Evolutionary conservation across 176 grass and related monocot genomes (phyloP).

Genomic region (Hsuehochloa calcarea): DNA sequence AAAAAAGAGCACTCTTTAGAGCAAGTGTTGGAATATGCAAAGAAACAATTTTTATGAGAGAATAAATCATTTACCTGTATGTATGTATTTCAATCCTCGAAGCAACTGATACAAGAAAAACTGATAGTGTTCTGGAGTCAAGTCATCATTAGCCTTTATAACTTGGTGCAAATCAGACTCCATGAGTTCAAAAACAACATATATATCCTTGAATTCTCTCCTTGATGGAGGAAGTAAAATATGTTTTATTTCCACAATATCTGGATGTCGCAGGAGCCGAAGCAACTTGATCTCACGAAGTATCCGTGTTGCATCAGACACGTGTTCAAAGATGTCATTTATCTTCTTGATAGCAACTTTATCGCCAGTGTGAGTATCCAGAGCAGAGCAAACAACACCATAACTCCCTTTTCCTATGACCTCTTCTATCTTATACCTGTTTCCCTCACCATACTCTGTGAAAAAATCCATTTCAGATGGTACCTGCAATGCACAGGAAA

Average conservation of each 20-base stretch:
- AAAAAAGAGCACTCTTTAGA: background rate
- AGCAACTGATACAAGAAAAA: constrained; percentile 97
- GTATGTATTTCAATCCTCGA: constrained; percentile 94
- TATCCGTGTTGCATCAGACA: constrained; percentile 12
- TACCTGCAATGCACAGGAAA: constrained; percentile 33
- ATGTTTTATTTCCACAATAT: too few relatives aligned
- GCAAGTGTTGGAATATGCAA: background rate
- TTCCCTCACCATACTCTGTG: constrained; percentile 91
- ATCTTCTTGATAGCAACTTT: constrained; percentile 99
- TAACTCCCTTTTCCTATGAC: constrained; percentile 98
- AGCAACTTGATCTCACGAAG: too few relatives aligned
- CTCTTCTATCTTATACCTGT: constrained; percentile 84
- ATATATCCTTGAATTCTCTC: too few relatives aligned
- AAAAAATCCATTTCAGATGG: constrained; percentile 75
- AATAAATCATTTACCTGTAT: constrained; percentile 73
- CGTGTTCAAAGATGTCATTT: constrained; percentile 93
- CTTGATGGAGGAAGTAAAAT: too few relatives aligned
- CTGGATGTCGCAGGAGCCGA: too few relatives aligned
- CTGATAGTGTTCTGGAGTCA: constrained; percentile 89
- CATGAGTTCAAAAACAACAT: constrained; percentile 60
- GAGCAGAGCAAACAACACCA: constrained; percentile 86
- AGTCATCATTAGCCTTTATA: constrained; percentile 93
- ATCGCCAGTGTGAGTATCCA: constrained; percentile 71
- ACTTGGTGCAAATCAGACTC: constrained; percentile 98
- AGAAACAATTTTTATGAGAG: constrained; percentile 6